A percentile compares a stretch with the other conserved stretches of the same genome.
Conservation (phyloP, 2,329 filamentous ascomycete species). For the Thermoascus crustaceus region DNA sequence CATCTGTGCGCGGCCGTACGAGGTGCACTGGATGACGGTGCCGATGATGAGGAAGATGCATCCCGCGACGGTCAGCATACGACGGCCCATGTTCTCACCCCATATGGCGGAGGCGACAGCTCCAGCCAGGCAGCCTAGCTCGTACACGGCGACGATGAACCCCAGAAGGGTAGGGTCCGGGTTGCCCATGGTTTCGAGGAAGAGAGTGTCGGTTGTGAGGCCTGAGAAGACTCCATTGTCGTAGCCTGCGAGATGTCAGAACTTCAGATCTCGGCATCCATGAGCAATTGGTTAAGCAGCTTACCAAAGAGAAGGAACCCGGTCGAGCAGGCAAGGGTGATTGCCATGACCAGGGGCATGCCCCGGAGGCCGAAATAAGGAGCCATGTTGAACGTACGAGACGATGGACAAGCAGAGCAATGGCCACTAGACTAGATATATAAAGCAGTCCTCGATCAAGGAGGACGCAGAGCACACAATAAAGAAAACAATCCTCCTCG, state of each 20-base stretch:
- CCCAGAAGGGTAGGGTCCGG: constrained; percentile 8
- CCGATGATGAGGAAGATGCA: constrained; percentile 4
- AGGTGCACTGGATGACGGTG: constrained; percentile 3
- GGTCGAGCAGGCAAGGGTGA: constrained; percentile 8
- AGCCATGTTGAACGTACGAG: no score
- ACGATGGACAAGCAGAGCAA: no score
- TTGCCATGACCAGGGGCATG: constrained; percentile 9
- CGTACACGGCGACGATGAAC: constrained; percentile 9
- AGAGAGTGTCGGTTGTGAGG: constrained; percentile 9
- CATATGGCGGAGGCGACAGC: constrained; percentile 2
- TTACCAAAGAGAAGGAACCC: constrained; percentile 8
- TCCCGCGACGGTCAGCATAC: not conserved
- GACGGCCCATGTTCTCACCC: constrained; percentile 4
- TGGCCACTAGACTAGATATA: no score
- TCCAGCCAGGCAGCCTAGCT: constrained; percentile 5
- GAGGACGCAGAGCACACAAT: no score
- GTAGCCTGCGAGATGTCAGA: constrained; percentile 4
- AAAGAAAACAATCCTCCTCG: no score
- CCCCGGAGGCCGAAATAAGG: constrained; percentile 10
- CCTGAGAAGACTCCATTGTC: constrained; percentile 11
- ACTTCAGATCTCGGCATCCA: no score
- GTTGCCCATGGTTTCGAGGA: constrained; percentile 9
- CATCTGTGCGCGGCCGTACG: constrained; percentile 28
- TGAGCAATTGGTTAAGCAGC: not conserved
- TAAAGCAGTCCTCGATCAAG: no score